Base-by-base conservation (phyloP, 1,284 basidiomycete genomes). In the Abortiporus biennis region DNA sequence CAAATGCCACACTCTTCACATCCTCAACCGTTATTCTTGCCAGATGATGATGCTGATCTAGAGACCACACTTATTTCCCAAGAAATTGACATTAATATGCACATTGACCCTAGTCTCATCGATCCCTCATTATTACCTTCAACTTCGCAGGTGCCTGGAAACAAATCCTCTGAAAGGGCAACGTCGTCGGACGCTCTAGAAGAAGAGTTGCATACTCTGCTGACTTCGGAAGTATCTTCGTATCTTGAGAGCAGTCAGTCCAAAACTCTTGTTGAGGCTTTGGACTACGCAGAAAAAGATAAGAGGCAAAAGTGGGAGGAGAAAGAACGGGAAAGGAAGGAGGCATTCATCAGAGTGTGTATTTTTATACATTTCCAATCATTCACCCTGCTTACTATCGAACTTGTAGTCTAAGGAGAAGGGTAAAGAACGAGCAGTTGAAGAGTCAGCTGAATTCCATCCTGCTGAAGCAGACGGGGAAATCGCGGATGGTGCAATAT, bases 221-320 rank as follows among this genome's bases (percentile, higher is more conserved):
- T 89, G 12, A 68, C 76, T 0, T 72, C 79, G 43, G 85, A 88
- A 61, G 78, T 88, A 2, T 67, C 76, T 1, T 74, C 69, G 3
- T 85, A 77, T 55, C 65, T 86, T 42, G 67, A 69, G 44, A 79
- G 74, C 38, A 60, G 67, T 4, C 76, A 83, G 56, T 81, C 78
- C 19, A 56, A 66, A 13, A 57, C 69, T 53, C 63, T 89, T 5
- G 62, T 66, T 8, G 68, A 70, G 15, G 82, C 79, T 3, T 66
- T 90, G 3, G 69, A 81, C 38, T 79, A 82, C 50, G 80, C 71
- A 0, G 78, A 85, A 17, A 66, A 74, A 49, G 67, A 78, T n/a
- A n/a, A n/a, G n/a, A n/a, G n/a, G n/a, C n/a, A n/a, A n/a, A n/a
- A n/a, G n/a, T n/a, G n/a, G n/a, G n/a, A n/a, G n/a, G n/a, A n/a